These are phyloP conservation scores for Raddia distichophylla DNA, from an alignment of 176 grass and related monocot species.

Conservation along the genomic window DNA sequence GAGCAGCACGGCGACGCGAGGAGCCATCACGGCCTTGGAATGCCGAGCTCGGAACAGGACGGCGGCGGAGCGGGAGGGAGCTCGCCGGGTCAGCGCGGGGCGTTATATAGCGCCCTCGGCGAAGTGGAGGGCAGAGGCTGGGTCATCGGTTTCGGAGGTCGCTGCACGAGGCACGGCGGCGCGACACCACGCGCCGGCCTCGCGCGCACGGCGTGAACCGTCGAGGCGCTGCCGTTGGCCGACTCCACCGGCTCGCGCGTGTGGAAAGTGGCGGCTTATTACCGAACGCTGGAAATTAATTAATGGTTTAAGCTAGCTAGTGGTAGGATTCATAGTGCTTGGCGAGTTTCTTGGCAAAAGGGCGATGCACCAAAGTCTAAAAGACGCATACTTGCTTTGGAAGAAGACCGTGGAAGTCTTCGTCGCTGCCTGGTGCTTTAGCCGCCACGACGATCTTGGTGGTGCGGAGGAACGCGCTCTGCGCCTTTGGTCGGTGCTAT, in stretches of 20 bases:
- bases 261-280: not conserved
- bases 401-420: too few species aligned
- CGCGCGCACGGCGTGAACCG: not conserved
- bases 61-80: not conserved
- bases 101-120: not conserved
- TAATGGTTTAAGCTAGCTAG: too few species aligned
- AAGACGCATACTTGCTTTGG: too few species aligned
- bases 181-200: not conserved
- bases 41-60: too few species aligned
- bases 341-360: too few species aligned
- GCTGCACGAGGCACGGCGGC: not conserved
- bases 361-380: too few species aligned
- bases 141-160: not conserved
- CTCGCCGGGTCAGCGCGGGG: not conserved
- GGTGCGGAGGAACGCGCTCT: too few species aligned
- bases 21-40: constrained; percentile 17
- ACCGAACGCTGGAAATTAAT: not conserved
- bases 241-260: not conserved
- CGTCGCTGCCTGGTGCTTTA: too few species aligned
- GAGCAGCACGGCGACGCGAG: constrained; percentile 25
- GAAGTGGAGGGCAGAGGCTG: not conserved
- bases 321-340: too few species aligned
- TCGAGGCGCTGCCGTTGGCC: not conserved
- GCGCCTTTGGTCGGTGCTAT: too few species aligned
- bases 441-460: too few species aligned